A percentile compares a stretch with the other conserved stretches of the same genome.
These are phyloP conservation scores for Nepenthes gracilis DNA, from an alignment of 148 eudicot genomes.

Conservation along the genomic window DNA sequence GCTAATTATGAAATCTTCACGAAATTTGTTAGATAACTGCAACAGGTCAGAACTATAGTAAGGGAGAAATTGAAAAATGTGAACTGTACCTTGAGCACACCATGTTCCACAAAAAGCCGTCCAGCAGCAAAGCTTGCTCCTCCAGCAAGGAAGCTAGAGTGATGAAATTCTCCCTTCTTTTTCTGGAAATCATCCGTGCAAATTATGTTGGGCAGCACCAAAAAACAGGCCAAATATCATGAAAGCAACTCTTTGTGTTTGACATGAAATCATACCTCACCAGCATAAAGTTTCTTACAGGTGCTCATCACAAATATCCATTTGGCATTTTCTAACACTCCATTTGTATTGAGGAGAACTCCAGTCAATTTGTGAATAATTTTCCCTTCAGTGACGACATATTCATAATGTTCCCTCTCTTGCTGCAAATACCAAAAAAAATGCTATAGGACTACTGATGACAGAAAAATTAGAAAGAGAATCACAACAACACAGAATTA, in stretches of 20 bases:
- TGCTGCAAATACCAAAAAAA: slow-evolving; percentile 31
- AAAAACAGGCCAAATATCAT: background rate
- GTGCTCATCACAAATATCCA: slow-evolving; percentile 97
- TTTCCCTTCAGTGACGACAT: slow-evolving; percentile 51
- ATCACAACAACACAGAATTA: background rate
- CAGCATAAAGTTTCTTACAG: slow-evolving; percentile 62
- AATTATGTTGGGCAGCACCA: slow-evolving; percentile 1
- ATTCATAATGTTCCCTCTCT: slow-evolving; percentile 76
- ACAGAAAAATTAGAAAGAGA: background rate
- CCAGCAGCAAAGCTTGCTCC: slow-evolving; percentile 96
- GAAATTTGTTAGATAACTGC: background rate
- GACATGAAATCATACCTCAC: slow-evolving; percentile 43
- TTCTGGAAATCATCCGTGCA: slow-evolving; percentile 33
- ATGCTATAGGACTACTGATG: background rate
- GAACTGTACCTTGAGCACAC: slow-evolving; percentile 58
- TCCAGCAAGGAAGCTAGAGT: slow-evolving; percentile 97
- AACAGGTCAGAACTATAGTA: background rate
- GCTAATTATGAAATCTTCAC: too few species aligned
- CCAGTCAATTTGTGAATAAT: slow-evolving; percentile 42
- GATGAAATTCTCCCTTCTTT: slow-evolving; percentile 87
- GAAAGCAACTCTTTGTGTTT: background rate
- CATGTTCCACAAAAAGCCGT: slow-evolving; percentile 54
- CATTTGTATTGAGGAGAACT: slow-evolving; percentile 40
- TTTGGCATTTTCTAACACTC: slow-evolving; percentile 39
- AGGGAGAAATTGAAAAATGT: background rate